A percentile compares a stretch with the other conserved stretches of the same genome.
These are phyloP conservation scores for Mucor plumbeus DNA, from an alignment of 371 early-diverging fungal species.

Conservation along the genomic window DNA sequence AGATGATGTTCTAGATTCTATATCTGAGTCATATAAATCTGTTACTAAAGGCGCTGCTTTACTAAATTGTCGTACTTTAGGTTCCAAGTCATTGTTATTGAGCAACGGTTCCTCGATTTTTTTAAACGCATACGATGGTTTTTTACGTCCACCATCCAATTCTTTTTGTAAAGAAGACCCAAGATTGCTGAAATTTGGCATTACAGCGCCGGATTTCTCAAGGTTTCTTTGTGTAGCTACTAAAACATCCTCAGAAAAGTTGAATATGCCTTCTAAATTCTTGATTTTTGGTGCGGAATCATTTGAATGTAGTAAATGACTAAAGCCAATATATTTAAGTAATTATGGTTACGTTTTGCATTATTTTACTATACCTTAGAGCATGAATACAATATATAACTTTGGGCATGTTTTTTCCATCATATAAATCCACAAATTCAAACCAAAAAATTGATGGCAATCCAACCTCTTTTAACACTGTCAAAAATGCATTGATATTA, in stretches of 20 bases:
- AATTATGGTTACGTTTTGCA: too few species aligned
- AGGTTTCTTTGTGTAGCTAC: slow-evolving; percentile 85
- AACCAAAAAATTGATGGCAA: slow-evolving; percentile 96
- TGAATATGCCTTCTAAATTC: slow-evolving; percentile 87
- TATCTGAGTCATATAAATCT: slow-evolving; percentile 28
- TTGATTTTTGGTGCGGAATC: slow-evolving; percentile 91
- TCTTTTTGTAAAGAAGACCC: slow-evolving; percentile 77
- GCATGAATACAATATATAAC: slow-evolving; percentile 99
- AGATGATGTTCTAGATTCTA: slow-evolving; percentile 22
- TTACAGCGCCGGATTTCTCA: slow-evolving; percentile 75
- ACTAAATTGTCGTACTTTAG: not conserved
- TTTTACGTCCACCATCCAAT: slow-evolving; percentile 33
- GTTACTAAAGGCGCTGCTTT: slow-evolving; percentile 10
- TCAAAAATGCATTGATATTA: slow-evolving; percentile 97
- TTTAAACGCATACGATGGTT: slow-evolving; percentile 10
- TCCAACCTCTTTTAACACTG: slow-evolving; percentile 80
- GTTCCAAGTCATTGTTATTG: not conserved
- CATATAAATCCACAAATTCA: slow-evolving; percentile 98
- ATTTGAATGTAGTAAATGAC: slow-evolving; percentile 87
- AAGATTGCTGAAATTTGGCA: slow-evolving; percentile 87
- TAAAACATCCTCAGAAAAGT: slow-evolving; percentile 91
- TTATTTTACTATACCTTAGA: slow-evolving; percentile 11
- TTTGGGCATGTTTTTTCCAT: slow-evolving; percentile 99
- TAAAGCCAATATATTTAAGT: slow-evolving; percentile 44
- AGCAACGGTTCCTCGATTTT: slow-evolving; percentile 25